Evolutionary conservation across 163 green algal species (phyloP).

Genomic region (Chlamydomonas reinhardtii): DNA sequence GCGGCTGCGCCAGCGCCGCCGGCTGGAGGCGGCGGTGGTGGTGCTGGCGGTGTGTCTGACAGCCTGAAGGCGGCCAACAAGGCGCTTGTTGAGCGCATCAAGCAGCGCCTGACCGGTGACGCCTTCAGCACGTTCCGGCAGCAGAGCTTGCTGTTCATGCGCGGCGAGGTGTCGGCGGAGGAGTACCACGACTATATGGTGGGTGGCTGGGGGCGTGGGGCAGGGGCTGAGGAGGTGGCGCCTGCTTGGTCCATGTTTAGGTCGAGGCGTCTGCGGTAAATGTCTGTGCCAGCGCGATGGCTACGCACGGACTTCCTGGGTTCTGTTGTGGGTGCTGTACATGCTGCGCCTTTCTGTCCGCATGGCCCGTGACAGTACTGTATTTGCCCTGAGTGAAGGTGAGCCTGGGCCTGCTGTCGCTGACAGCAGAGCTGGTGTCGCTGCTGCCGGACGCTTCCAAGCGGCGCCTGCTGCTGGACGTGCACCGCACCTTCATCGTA

Average conservation of each 20-base stretch:
- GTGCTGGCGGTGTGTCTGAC: constrained; percentile 63
- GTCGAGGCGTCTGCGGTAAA: too few relatives aligned
- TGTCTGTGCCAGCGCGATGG: too few relatives aligned
- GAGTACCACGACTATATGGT: constrained; percentile 59
- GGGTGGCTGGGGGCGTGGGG: constrained; percentile 10
- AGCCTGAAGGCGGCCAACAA: constrained; percentile 79
- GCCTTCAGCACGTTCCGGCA: constrained; percentile 54
- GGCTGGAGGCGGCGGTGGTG: not conserved
- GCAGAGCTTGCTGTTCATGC: constrained; percentile 67
- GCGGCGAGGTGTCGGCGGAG: constrained; percentile 46
- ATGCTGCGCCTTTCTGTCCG: too few relatives aligned
- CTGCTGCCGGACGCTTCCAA: constrained; percentile 72
- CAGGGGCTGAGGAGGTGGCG: too few relatives aligned
- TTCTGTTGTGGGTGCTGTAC: too few relatives aligned
- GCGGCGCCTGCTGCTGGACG: constrained; percentile 64
- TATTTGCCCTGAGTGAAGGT: constrained; percentile 11
- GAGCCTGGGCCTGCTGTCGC: constrained; percentile 48
- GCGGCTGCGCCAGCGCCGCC: not conserved
- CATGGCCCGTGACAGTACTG: too few relatives aligned
- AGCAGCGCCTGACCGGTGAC: constrained; percentile 51
- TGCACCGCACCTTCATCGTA: constrained; percentile 61
- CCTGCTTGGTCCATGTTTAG: too few relatives aligned
- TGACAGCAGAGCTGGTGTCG: constrained; percentile 80
- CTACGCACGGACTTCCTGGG: too few relatives aligned
- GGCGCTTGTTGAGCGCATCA: constrained; percentile 75